Base-by-base conservation (phyloP, 768 basidiomycete genomes). In the Dentipellis fragilis region DNA sequence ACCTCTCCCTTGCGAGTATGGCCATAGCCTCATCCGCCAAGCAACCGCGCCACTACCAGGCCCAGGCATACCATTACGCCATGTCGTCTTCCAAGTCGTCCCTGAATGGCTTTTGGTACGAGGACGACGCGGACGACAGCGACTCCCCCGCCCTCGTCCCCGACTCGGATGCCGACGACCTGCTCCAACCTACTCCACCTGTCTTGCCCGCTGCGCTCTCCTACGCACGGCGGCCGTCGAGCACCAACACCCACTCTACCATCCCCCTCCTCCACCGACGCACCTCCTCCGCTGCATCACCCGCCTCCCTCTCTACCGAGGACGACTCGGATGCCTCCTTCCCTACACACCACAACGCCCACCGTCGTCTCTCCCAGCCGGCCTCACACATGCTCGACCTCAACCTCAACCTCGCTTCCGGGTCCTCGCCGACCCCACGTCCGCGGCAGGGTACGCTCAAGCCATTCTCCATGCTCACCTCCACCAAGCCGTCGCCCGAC, bases 181-280 rank as follows among this genome's bases (percentile, higher is more conserved):
- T 45, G 3, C 29, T 6, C 29, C 29, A 29, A 6, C 29, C 52
- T 11, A 29, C 38, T 9, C 17, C n/a, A 6, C 29, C 16, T 2
- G 55, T 50, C 10, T 23, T 53, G 16, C 51, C 54, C 21, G 52
- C 51, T 11, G 57, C 58, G 4, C 22, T 65, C 10, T 56, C 58
- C 46, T 62, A 62, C 49, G 57, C 64, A 54, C 58, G 64, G 49
- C 57, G 64, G 14, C 58, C 61, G 22, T 50, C 58, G 37, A 56
- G 62, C 17, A 63, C 62, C 52, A 63, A 63, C 58, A 63, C 52
- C 19, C 57, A 55, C 51, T 62, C 58, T 3, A 63, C 62, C 29
- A 63, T 63, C 23, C 62, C 62, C 3, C 55, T 59, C 38, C 56
- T 62, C 37, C 56, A 59, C 45, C 56, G 54, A 17, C 62, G 56